Evolutionary conservation across 345 rosid species (phyloP).

Genomic region (Lepidium africanum): DNA sequence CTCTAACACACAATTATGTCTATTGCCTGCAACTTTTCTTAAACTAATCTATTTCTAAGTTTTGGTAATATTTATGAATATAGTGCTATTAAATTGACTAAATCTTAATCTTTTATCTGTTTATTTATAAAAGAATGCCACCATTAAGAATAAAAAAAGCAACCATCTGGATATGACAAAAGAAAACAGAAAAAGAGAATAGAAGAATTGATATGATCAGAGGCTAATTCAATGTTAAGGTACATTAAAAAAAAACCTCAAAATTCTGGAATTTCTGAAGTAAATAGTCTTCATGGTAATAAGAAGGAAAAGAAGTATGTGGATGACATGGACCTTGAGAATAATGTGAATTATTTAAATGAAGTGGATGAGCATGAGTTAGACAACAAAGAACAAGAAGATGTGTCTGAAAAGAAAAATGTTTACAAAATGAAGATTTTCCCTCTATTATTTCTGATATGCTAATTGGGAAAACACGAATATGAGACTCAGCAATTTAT

Average conservation of each 20-base stretch:
- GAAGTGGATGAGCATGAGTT: background rate
- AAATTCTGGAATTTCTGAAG: background rate
- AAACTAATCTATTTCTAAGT: no score
- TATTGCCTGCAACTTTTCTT: no score
- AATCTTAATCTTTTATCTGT: no score
- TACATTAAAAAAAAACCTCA: background rate
- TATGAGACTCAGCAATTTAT: background rate
- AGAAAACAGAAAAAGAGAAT: background rate
- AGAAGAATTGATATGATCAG: background rate
- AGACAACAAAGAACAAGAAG: background rate
- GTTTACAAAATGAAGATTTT: background rate
- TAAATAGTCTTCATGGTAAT: background rate
- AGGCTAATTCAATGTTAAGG: background rate
- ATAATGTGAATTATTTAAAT: background rate
- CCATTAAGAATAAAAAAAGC: no score
- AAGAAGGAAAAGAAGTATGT: background rate
- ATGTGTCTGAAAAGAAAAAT: background rate
- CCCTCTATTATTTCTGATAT: background rate
- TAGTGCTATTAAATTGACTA: no score
- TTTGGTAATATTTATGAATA: no score
- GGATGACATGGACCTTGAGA: background rate
- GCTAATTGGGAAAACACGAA: background rate
- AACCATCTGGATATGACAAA: background rate
- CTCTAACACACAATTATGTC: no score
- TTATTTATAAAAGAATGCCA: no score